phyloP scores from a whole-genome alignment of 257 asterid species.

The Capsicum pubescens region DNA sequence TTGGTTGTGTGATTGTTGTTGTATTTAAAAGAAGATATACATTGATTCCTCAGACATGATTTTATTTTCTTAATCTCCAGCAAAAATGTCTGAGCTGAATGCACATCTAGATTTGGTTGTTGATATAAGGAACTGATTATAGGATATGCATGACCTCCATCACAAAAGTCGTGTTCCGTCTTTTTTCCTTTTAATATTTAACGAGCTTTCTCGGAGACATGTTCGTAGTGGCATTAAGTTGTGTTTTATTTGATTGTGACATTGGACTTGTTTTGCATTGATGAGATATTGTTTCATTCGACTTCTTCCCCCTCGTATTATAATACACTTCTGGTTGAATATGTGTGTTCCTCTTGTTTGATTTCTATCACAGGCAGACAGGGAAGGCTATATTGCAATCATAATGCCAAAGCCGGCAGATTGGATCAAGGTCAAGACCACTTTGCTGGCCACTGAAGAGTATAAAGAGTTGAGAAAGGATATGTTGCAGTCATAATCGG shows the following conservation, averaged over 20 bases:
- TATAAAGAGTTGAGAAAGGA: conserved; percentile 50
- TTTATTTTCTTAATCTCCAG: background rate
- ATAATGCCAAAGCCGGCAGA: conserved; percentile 89
- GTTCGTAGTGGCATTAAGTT: background rate
- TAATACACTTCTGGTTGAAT: background rate
- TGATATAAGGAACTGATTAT: background rate
- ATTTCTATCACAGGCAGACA: conserved; percentile 59
- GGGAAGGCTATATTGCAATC: conserved; percentile 93
- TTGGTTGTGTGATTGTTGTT: background rate
- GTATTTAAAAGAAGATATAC: background rate
- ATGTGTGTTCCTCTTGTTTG: conserved; percentile 27
- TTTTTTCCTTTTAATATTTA: background rate
- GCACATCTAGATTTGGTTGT: background rate
- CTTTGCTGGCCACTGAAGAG: conserved; percentile 58
- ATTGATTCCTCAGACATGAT: background rate
- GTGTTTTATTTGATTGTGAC: background rate
- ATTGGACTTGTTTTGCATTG: background rate
- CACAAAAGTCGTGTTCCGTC: background rate
- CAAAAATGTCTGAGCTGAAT: background rate
- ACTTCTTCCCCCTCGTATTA: background rate
- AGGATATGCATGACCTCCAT: background rate
- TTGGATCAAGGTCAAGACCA: conserved; percentile 79
- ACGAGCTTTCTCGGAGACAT: background rate
- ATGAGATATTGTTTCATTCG: background rate
- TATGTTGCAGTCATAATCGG: conserved; percentile 34